A percentile compares a stretch with the other conserved stretches of the same genome.
phyloP scores from a whole-genome alignment of 495 filamentous ascomycete species.

The Corynascus novoguineensis region DNA sequence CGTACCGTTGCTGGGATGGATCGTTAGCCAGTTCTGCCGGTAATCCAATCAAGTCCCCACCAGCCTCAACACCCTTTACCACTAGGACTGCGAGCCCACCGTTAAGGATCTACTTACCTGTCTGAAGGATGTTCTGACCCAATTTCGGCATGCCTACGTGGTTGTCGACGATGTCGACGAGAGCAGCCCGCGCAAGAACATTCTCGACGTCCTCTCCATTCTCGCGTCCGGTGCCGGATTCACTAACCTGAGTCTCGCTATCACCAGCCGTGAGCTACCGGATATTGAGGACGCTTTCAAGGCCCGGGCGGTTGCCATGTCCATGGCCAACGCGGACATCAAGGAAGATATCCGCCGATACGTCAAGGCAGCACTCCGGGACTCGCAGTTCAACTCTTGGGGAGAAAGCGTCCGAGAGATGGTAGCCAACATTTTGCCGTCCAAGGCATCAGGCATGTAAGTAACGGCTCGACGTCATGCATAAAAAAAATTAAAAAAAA shows the following conservation, averaged over 20 bases:
- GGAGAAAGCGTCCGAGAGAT: constrained; percentile 15
- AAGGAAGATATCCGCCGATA: constrained; percentile 32
- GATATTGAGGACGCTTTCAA: constrained; percentile 31
- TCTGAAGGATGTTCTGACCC: constrained; percentile 9
- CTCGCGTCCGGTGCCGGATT: constrained; percentile 29
- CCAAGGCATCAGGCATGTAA: constrained; percentile 37
- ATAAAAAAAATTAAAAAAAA: not conserved
- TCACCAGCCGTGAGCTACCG: constrained; percentile 38
- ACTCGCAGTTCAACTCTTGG: constrained; percentile 24
- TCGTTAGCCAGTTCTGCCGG: constrained; percentile 30
- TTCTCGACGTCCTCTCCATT: constrained; percentile 20
- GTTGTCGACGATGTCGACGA: constrained; percentile 36
- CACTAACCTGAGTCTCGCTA: constrained; percentile 33
- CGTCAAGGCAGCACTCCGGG: constrained; percentile 21
- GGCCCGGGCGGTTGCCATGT: constrained; percentile 15
- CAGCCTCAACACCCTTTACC: constrained; percentile 10
- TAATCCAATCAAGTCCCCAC: constrained; percentile 21
- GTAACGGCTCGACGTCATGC: too few species aligned
- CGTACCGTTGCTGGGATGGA: constrained; percentile 24
- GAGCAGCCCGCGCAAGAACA: constrained; percentile 16
- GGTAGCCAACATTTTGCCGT: constrained; percentile 23
- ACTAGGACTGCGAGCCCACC: constrained; percentile 1
- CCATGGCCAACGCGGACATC: constrained; percentile 35
- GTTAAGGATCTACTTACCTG: constrained; percentile 9
- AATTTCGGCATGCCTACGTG: constrained; percentile 21